phyloP scores from a whole-genome alignment of 2,329 filamentous ascomycete species.

The Talaromyces sp. region DNA sequence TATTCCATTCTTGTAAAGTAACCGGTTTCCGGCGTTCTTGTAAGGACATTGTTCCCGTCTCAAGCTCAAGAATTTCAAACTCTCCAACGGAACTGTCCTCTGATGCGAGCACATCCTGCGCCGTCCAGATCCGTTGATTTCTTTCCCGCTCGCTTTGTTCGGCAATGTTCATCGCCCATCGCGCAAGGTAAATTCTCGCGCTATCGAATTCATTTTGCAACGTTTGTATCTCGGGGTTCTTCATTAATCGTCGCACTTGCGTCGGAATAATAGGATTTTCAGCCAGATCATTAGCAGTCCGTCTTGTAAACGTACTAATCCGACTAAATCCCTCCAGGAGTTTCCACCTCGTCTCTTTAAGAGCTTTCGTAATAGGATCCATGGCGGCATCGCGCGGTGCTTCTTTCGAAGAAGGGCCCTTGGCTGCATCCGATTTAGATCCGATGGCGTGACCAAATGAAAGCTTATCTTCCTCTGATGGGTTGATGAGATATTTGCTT shows the following conservation, averaged over 20 bases:
- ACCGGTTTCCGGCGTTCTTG: constrained; percentile 75
- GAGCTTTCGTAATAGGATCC: constrained; percentile 88
- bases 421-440: constrained; percentile 42
- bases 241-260: constrained; percentile 77
- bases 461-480: constrained; percentile 75
- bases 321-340: constrained; percentile 95
- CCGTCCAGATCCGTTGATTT: constrained; percentile 86
- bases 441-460: constrained; percentile 62
- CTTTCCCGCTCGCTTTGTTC: constrained; percentile 91
- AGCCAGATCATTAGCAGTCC: constrained; percentile 85
- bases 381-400: constrained; percentile 65
- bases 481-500: constrained; percentile 87
- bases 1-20: constrained; percentile 82
- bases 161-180: constrained; percentile 98
- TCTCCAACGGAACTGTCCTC: constrained; percentile 94
- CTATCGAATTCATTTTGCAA: constrained; percentile 97
- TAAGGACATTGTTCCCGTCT: constrained; percentile 67
- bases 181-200: constrained; percentile 84
- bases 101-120: constrained; percentile 84
- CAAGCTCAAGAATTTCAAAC: constrained; percentile 85
- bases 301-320: constrained; percentile 90
- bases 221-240: constrained; percentile 90
- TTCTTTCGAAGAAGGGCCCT: constrained; percentile 30
- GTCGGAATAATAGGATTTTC: constrained; percentile 90
- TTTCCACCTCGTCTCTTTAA: constrained; percentile 95